Conservation (phyloP, 139 green algal genomes). For the Closterium sp. region DNA sequence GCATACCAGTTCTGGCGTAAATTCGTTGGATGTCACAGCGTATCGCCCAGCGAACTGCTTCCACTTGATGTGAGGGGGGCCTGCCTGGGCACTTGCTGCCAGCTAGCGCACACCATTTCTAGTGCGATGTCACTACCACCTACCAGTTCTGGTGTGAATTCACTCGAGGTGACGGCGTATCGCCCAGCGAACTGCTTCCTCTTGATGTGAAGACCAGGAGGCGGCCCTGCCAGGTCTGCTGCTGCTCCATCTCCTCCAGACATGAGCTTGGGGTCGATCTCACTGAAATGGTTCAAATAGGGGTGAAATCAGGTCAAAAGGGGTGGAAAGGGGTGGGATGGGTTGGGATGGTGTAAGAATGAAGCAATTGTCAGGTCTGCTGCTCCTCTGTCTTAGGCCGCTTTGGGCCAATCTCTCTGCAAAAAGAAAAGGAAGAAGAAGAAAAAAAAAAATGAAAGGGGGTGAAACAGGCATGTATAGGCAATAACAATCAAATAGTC, state of each 20-base stretch:
- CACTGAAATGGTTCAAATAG: neutral
- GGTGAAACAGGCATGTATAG: neutral
- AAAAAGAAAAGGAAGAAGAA: too few relatives aligned
- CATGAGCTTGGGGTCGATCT: neutral
- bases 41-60: conserved; percentile 73
- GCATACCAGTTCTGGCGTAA: conserved; percentile 53
- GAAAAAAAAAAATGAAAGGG: neutral
- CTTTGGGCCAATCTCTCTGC: too few relatives aligned
- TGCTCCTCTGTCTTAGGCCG: too few relatives aligned
- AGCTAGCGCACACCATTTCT: neutral
- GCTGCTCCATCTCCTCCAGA: neutral
- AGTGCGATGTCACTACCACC: neutral
- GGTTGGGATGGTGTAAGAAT: too few relatives aligned
- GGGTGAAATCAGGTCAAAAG: too few relatives aligned
- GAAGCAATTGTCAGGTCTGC: too few relatives aligned
- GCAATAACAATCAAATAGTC: too few relatives aligned
- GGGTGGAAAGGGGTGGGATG: too few relatives aligned
- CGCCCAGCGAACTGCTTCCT: conserved; percentile 67
- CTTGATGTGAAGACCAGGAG: conserved; percentile 45
- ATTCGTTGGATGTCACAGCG: conserved; percentile 83
- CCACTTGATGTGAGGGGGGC: conserved; percentile 41
- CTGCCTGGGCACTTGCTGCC: neutral
- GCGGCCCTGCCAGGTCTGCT: neutral
- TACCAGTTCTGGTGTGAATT: conserved; percentile 63
- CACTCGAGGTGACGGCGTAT: conserved; percentile 82